phyloP scores from a whole-genome alignment of 179 eudicot species.

The Vitellaria paradoxa region DNA sequence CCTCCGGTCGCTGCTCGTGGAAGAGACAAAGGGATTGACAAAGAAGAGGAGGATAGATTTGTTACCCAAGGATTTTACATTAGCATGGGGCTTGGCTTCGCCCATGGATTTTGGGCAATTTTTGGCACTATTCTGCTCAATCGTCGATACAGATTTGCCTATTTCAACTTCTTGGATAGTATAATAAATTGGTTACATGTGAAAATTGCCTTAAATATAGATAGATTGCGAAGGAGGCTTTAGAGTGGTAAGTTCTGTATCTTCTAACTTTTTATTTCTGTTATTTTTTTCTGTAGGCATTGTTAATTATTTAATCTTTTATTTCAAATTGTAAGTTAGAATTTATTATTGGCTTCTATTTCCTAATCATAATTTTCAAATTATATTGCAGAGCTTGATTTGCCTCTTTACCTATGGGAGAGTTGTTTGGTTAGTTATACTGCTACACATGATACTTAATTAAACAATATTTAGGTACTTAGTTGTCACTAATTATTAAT shows the following conservation, averaged over 20 bases:
- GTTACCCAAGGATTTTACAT: not conserved
- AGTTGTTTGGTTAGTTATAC: no score
- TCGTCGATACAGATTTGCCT: not conserved
- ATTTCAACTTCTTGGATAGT: not conserved
- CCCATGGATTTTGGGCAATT: not conserved
- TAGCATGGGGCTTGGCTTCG: not conserved
- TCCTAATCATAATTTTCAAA: no score
- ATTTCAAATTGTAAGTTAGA: no score
- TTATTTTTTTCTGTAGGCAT: no score
- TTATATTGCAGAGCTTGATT: no score
- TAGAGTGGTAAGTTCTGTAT: not conserved
- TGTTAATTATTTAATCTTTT: no score
- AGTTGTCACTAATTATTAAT: no score
- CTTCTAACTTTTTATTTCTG: no score
- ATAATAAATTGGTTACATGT: not conserved
- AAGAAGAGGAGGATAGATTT: slow-evolving; percentile 6
- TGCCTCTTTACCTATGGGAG: no score
- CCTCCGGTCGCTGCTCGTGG: not conserved
- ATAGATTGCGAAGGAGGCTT: not conserved
- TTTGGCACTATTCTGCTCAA: not conserved
- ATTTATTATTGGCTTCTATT: no score
- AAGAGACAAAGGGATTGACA: not conserved
- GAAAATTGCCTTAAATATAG: not conserved
- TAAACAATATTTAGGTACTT: no score
- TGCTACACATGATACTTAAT: no score